Evolutionary conservation across 352 stramenopile genomes (phyloP), one percentile per base, ranked within the genome.

Genomic region (Halophytophthora polymorphica): DNA sequence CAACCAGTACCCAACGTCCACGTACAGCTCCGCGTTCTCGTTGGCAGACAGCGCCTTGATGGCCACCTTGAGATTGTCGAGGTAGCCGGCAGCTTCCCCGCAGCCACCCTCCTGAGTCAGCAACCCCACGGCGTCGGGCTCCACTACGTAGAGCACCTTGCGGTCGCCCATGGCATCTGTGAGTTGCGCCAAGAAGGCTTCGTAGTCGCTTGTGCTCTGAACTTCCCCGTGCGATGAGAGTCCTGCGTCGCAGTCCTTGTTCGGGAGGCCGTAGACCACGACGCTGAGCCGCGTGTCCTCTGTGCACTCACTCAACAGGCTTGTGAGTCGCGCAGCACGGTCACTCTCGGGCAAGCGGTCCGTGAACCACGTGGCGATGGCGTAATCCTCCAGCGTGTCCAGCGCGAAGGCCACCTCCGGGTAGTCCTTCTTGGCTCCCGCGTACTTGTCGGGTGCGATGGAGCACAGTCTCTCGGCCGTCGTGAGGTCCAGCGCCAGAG

Each of bases 211-310:
- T 0, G 54, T 44, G 50, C 64, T 73, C 18, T 50, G 69, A 46
- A 61, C 58, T 5, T 38, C 42, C 2, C 53, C 25, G 11, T n/a
- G 39, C 11, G 48, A 31, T 49, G 69, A 82, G 37, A 66, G 67
- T n/a, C 56, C 58, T 1, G 62, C 66, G 7, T 71, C 58, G 45
- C 73, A 85, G 59, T 82, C 73, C 51, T 85, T 85, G 59, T 80
- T 76, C 1, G 73, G 71, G 12, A 85, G 62, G 10, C 73, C 73
- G 58, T 85, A 85, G 42, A 82, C 57, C 11, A 82, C 65, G 23
- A 78, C 39, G 28, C 43, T 74, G 13, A 79, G 47, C 7, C 66
- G 65, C 37, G 56, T 66, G 14, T 53, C 52, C 4, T 50, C 38
- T 5, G 38, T 17, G 25, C 68, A 73, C 17, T 46, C 34, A 17